Evolutionary conservation across 805 yeast species (phyloP).

Genomic region (Yarrowia sp.): DNA sequence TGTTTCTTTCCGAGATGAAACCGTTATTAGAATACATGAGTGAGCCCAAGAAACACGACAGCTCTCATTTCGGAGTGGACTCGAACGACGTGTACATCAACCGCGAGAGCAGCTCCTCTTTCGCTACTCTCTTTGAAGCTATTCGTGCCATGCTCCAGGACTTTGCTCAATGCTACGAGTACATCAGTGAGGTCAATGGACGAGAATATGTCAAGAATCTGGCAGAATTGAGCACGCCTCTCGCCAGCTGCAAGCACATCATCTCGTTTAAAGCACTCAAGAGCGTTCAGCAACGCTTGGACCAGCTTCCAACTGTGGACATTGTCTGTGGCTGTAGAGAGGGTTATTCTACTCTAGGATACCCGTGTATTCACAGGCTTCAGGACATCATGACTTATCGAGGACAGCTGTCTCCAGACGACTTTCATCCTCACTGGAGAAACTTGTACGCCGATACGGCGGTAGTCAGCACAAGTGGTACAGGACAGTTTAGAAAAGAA

Average conservation of each 20-base stretch:
- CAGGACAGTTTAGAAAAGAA: neutral
- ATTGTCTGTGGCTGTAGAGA: too few relatives aligned
- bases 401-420: neutral
- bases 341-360: neutral
- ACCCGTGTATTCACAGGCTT: neutral
- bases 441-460: neutral
- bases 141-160: neutral
- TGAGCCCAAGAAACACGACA: too few relatives aligned
- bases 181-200: neutral
- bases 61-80: too few relatives aligned
- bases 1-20: too few relatives aligned
- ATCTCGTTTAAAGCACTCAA: neutral
- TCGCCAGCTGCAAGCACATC: neutral
- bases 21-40: too few relatives aligned
- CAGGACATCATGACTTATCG: neutral
- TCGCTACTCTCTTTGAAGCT: neutral
- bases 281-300: neutral
- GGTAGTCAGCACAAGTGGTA: neutral
- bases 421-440: slow-evolving; percentile 10
- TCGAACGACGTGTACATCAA: too few relatives aligned
- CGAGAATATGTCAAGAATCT: neutral
- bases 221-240: neutral
- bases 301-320: too few relatives aligned
- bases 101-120: too few relatives aligned
- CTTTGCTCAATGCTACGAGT: neutral